phyloP scores from a whole-genome alignment of 176 grass and related monocot genomes.

The Chloris gayana region DNA sequence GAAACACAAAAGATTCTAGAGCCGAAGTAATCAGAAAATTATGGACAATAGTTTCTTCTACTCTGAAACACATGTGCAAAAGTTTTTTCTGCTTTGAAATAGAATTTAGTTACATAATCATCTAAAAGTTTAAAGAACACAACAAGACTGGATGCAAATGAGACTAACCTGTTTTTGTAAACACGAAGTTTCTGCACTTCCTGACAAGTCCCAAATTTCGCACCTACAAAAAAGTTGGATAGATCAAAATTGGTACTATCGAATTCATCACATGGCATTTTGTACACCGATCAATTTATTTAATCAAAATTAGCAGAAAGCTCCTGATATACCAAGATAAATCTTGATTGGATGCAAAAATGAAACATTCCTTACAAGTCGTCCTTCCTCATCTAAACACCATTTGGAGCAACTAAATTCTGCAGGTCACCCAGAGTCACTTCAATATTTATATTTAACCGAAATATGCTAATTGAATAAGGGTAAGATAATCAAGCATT shows the following conservation, averaged over 20 bases:
- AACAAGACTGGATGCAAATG: neutral
- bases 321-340: constrained; percentile 78
- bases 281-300: constrained; percentile 13
- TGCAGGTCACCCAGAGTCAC: constrained; percentile 50
- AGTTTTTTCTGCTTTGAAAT: neutral
- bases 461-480: constrained; percentile 19
- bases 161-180: constrained; percentile 83
- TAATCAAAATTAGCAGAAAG: constrained; percentile 17
- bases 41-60: neutral
- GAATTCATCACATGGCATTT: constrained; percentile 24
- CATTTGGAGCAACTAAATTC: constrained; percentile 82
- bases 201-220: constrained; percentile 82
- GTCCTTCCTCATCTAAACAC: constrained; percentile 62
- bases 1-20: neutral
- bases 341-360: constrained; percentile 98
- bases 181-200: constrained; percentile 83
- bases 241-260: constrained; percentile 48
- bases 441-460: constrained; percentile 19
- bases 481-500: constrained; percentile 5
- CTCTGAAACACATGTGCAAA: neutral
- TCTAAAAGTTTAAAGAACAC: constrained; percentile 15
- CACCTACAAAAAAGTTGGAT: constrained; percentile 62
- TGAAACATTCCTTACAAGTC: constrained; percentile 71
- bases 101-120: constrained; percentile 15
- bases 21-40: constrained; percentile 9